Base-by-base conservation (phyloP, 768 basidiomycete genomes). In the Hirschioporus abietinus region DNA sequence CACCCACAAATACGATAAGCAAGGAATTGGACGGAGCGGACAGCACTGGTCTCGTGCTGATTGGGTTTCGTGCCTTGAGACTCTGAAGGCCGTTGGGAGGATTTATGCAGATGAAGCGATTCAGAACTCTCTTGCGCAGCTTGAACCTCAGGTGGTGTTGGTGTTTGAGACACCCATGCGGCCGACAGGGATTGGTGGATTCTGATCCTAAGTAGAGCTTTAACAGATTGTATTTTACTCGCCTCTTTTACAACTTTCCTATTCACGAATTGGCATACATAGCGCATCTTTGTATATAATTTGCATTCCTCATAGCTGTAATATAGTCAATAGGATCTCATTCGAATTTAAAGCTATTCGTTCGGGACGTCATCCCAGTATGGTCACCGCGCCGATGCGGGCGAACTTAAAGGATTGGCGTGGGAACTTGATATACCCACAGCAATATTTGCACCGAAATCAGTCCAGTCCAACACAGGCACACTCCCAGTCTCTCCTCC, bases 21-120 rank as follows among this genome's bases (percentile, higher is more conserved):
- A 69, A 52, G 75, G 67, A 30, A 89, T 89, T 0, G 84, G 84
- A 18, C 82, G 90, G 60, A 76, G 83, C n/a, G 92, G 92, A 1
- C 84, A 86, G 71, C 89, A 93, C 69, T 94, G 91, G 91, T 80
- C 88, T 15, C 78, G 84, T 60, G 77, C 80, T 64, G 89, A 88
- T 70, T 93, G 92, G 91, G 78, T 82, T 69, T 78, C 82, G 15
- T 83, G 78, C 30, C 73, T 89, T 66, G 70, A 70, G 7, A 79
- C 78, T 63, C 70, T 93, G 72, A 76, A 73, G 35, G 73, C 72
- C 27, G 76, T 91, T 52, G 88, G 84, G 0, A 76, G 73, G 0
- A 69, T 73, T 26, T 92, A 88, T 84, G 76, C 75, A 3, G 87
- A 90, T 63, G 76, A 72, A 9, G 80, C 78, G n/a, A 78, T 92